A percentile compares a stretch with the other conserved stretches of the same genome.
These are phyloP conservation scores for Agrostemma githago DNA, from an alignment of 148 eudicot species.

Conservation along the genomic window DNA sequence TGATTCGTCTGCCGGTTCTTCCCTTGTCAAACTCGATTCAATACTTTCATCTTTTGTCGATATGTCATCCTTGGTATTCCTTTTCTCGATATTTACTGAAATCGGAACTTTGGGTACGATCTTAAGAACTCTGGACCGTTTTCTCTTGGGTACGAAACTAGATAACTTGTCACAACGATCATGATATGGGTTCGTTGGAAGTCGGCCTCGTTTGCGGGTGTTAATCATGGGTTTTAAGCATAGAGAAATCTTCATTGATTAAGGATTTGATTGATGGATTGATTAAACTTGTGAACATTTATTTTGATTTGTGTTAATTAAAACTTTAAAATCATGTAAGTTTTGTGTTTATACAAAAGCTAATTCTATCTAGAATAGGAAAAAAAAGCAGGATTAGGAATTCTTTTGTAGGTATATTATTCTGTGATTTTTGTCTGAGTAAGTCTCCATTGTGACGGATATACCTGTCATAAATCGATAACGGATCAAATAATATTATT, in stretches of 20 bases:
- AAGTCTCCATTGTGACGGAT: no score
- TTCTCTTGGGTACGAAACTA: constrained; percentile 5
- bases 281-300: neutral
- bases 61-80: neutral
- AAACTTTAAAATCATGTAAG: neutral
- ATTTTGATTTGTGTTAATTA: neutral
- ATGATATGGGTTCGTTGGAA: neutral
- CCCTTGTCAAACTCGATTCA: neutral
- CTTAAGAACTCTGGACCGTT: constrained; percentile 3
- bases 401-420: neutral
- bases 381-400: neutral
- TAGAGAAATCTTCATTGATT: neutral
- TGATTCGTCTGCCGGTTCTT: neutral
- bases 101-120: neutral
- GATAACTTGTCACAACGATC: neutral
- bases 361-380: neutral
- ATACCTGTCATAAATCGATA: no score
- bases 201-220: neutral
- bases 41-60: neutral
- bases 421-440: no score
- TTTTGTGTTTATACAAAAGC: neutral
- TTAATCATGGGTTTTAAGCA: neutral
- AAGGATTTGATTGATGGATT: neutral
- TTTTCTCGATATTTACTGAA: neutral
- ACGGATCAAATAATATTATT: no score